Evolutionary conservation across 306 rosid genomes (phyloP).

Genomic region (Glycine soja): DNA sequence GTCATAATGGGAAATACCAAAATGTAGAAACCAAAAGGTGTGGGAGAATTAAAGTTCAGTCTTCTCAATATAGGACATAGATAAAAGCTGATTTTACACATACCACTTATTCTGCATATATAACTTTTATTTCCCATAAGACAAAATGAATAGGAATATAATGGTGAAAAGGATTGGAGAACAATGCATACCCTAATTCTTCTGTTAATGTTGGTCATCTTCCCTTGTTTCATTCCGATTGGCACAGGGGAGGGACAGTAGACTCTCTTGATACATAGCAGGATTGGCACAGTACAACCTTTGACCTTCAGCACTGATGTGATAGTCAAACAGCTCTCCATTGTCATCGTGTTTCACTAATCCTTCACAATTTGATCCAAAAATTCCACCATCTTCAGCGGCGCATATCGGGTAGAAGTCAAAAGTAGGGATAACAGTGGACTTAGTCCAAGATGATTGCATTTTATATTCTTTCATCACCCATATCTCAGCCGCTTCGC

Average conservation of each 20-base stretch:
- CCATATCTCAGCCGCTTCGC: neutral
- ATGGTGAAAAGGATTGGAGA: neutral
- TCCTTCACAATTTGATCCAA: neutral
- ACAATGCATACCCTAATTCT: neutral
- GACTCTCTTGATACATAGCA: too few relatives aligned
- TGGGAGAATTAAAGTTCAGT: too few relatives aligned
- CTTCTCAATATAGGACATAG: too few relatives aligned
- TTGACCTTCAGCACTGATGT: too few relatives aligned
- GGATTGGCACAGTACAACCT: neutral
- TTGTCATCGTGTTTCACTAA: neutral
- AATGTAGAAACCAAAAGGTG: too few relatives aligned
- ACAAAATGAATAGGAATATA: neutral
- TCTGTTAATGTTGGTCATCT: neutral
- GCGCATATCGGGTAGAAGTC: neutral
- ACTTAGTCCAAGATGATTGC: slow-evolving; percentile 31
- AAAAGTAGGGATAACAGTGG: neutral
- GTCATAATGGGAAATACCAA: too few relatives aligned
- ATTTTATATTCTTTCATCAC: slow-evolving; percentile 29
- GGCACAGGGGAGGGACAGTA: neutral
- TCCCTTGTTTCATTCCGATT: neutral
- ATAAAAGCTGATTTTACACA: too few relatives aligned
- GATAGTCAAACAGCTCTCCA: neutral
- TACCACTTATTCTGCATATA: too few relatives aligned
- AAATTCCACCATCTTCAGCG: slow-evolving; percentile 1
- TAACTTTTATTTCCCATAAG: neutral